Evolutionary conservation across 371 early-diverging fungal species (phyloP), one percentile per base, ranked within the genome.

Genomic region (Zychaea mexicana): DNA sequence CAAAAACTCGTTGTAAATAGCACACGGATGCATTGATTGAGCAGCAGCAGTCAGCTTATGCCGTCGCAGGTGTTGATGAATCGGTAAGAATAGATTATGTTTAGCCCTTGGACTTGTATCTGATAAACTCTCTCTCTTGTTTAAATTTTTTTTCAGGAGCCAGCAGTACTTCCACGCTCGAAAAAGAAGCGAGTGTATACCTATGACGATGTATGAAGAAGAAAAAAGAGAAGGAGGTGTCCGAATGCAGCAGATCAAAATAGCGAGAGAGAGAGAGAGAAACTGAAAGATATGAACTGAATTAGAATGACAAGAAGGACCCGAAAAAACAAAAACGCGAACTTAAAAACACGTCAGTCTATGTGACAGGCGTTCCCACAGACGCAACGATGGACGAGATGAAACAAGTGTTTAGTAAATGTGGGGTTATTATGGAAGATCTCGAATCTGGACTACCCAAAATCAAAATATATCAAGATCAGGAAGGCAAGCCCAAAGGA

Each of bases 351-450:
- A 92, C 94, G 0, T 90, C 93, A 0, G 87, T 97, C 5, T 98
- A 96, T 77, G 87, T 98, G 0, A 89, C 94, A 2, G 91, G 92
- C 12, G 78, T 97, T 27, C 98, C 97, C 2, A 61, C 68, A n/a
- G 95, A 97, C 69, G 81, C 85, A 3, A 91, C 92, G 0, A 67
- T 87, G 10, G 90, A 91, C 0, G 97, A 97, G 65, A 70, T 98
- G 32, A 78, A 82, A 46, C 84, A 86, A 12, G 79, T 81, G 4
- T 98, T 96, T 73, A 82, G 84, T 36, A 96, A 95, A 68, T 96
- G 88, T 63, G 98, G 97, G 27, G 85, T 96, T 2, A 88, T 98
- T 32, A 89, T 94, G 91, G 93, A 94, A 54, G 97, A 94, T 69
- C 60, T 90, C 2, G 67, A 76, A 6, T 85, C 90, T 22, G 89